phyloP scores from a whole-genome alignment of 2,329 filamentous ascomycete species.

The Claviceps africana region DNA sequence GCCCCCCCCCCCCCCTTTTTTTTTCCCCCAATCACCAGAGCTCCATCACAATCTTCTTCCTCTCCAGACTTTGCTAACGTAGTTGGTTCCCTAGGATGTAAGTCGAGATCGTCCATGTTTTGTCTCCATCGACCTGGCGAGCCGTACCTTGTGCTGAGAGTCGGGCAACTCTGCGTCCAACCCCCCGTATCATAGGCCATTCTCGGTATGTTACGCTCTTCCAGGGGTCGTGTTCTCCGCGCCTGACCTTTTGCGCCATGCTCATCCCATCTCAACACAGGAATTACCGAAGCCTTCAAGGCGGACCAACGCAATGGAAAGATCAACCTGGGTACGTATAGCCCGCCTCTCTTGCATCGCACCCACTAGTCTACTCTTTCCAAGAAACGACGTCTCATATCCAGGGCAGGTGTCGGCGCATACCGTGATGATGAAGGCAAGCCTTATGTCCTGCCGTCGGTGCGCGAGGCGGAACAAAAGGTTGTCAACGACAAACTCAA shows the following conservation, averaged over 20 bases:
- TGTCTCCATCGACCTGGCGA: neutral
- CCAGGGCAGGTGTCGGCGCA: conserved; percentile 67
- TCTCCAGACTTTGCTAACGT: neutral
- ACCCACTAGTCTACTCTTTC: conserved; percentile 3
- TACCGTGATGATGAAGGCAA: conserved; percentile 98
- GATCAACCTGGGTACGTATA: conserved; percentile 76
- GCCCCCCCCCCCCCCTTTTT: neutral
- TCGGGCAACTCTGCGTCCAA: neutral
- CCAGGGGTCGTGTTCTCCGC: neutral
- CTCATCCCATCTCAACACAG: conserved; percentile 22
- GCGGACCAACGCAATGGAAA: conserved; percentile 86
- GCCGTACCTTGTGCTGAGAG: neutral
- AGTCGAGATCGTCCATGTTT: neutral
- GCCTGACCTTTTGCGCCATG: conserved; percentile 10
- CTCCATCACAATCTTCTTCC: neutral
- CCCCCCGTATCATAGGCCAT: conserved; percentile 47
- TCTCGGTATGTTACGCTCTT: conserved; percentile 42
- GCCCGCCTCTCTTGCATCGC: neutral
- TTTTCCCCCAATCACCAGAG: neutral
- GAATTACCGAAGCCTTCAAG: conserved; percentile 98
- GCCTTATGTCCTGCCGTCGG: conserved; percentile 92
- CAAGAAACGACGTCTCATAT: conserved; percentile 8
- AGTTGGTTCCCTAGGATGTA: conserved; percentile 7
- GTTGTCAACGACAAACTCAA: conserved; percentile 65
- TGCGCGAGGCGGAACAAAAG: conserved; percentile 77